A percentile compares a stretch with the other conserved stretches of the same genome.
These are phyloP conservation scores for Myriosclerotinia duriaeana DNA, from an alignment of 2,329 filamentous ascomycete genomes.

Conservation along the genomic window DNA sequence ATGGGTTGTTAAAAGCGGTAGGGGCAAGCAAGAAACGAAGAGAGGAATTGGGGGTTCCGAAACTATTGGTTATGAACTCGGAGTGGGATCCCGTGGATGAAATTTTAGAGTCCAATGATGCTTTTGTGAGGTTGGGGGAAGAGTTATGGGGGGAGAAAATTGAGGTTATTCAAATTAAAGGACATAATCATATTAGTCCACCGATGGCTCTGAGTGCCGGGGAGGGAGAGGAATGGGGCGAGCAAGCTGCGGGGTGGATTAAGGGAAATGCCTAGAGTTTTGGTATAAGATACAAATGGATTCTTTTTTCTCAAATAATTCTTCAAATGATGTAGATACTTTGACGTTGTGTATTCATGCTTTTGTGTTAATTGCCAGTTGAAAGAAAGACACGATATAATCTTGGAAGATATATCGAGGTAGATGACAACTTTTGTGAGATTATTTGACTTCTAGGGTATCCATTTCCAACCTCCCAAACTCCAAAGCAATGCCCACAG, in stretches of 20 bases:
- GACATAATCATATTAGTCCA: constrained; percentile 41
- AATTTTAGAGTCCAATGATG: constrained; percentile 33
- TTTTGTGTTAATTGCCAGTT: not conserved
- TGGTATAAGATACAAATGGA: not conserved
- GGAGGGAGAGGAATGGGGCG: constrained; percentile 38
- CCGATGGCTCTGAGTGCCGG: constrained; percentile 34
- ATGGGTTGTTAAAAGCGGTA: constrained; percentile 31
- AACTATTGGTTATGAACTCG: constrained; percentile 31
- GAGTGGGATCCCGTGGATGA: constrained; percentile 39
- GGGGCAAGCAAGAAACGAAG: constrained; percentile 29
- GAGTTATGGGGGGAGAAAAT: constrained; percentile 33
- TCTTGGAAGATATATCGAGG: not conserved
- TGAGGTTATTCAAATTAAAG: constrained; percentile 29
- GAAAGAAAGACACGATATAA: not conserved
- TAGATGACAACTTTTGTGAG: not conserved
- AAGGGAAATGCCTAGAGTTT: constrained; percentile 18
- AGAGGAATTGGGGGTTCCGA: constrained; percentile 31
- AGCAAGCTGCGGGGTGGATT: constrained; percentile 37
- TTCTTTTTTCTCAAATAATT: not conserved
- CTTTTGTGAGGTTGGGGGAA: constrained; percentile 36
- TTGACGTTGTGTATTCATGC: not conserved
- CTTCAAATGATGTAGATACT: not conserved
- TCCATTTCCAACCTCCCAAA: constrained; percentile 26
- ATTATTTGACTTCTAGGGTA: constrained; percentile 22
- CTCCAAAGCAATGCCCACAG: constrained; percentile 9